Conservation (phyloP, 2,329 filamentous ascomycete species). For the Cadophora malorum region DNA sequence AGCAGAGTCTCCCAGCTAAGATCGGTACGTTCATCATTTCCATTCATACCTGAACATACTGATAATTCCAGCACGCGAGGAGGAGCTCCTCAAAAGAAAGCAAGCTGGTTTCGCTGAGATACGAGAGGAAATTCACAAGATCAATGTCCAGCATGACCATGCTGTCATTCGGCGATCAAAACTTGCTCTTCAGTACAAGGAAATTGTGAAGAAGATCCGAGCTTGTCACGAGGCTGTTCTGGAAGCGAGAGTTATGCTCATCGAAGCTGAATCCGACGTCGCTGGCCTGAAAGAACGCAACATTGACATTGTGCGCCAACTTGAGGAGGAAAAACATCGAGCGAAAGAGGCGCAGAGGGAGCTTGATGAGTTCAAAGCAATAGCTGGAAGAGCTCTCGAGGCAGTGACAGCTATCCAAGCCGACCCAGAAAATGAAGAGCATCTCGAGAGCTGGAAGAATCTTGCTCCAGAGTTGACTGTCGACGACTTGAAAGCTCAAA, state of each 20-base stretch:
- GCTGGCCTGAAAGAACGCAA: conserved; percentile 72
- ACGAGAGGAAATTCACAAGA: conserved; percentile 51
- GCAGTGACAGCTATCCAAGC: conserved; percentile 16
- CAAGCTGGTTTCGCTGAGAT: conserved; percentile 50
- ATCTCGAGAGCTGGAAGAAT: conserved; percentile 20
- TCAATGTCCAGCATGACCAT: conserved; percentile 62
- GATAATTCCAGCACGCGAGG: conserved; percentile 46
- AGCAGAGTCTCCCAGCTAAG: conserved; percentile 71
- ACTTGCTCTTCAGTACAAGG: conserved; percentile 58
- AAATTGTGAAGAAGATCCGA: conserved; percentile 67
- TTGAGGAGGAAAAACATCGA: conserved; percentile 54
- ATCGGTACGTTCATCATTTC: conserved; percentile 61
- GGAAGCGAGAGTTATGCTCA: conserved; percentile 71
- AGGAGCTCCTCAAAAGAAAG: conserved; percentile 45
- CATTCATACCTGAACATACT: conserved; percentile 24
- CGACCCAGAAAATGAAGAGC: conserved; percentile 48
- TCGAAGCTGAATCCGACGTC: conserved; percentile 86
- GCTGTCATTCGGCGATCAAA: conserved; percentile 62
- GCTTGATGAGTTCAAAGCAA: conserved; percentile 47
- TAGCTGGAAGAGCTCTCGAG: background rate
- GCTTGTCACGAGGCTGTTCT: conserved; percentile 67
- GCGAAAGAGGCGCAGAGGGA: conserved; percentile 48
- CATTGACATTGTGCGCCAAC: conserved; percentile 58
- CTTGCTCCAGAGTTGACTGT: conserved; percentile 16
- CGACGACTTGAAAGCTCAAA: conserved; percentile 66